Percentiles rank a stretch among this genome's conserved stretches.
Conservation (phyloP, 495 filamentous ascomycete species). For the Amorphotheca resinae region DNA sequence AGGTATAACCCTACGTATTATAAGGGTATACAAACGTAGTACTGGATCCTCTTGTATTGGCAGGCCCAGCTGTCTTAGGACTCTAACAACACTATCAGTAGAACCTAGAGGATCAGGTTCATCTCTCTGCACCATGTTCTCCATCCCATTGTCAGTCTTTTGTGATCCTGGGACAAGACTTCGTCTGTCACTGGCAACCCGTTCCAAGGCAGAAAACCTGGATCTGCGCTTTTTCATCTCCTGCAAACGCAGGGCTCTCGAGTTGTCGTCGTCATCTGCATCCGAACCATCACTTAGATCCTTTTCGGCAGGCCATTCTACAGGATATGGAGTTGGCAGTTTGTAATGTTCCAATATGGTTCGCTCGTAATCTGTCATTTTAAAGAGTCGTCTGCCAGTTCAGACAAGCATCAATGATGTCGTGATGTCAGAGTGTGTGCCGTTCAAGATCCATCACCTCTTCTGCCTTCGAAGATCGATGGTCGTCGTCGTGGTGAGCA, state of each 20-base stretch:
- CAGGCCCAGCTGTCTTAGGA: constrained; percentile 61
- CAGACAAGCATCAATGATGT: background rate
- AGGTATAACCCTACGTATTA: background rate
- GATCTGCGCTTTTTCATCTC: constrained; percentile 43
- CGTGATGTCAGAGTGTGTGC: background rate
- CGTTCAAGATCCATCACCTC: background rate
- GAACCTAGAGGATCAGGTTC: constrained; percentile 83
- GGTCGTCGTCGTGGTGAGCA: too few species aligned
- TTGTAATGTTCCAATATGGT: constrained; percentile 84
- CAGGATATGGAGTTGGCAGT: constrained; percentile 63
- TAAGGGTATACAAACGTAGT: constrained; percentile 44
- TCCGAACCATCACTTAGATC: constrained; percentile 59
- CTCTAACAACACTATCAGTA: constrained; percentile 69
- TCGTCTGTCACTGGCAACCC: constrained; percentile 49
- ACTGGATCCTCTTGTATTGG: constrained; percentile 75
- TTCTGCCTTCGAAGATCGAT: background rate
- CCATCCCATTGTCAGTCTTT: constrained; percentile 50
- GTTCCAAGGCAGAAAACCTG: constrained; percentile 72
- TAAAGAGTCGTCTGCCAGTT: background rate
- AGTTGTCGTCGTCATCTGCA: constrained; percentile 39
- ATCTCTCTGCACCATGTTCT: constrained; percentile 72
- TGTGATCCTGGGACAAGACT: constrained; percentile 57
- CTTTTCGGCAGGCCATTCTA: constrained; percentile 77
- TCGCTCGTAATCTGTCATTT: constrained; percentile 54
- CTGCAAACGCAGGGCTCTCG: constrained; percentile 10